Conservation (phyloP, 139 green algal species). For the Choricystis sp. region DNA sequence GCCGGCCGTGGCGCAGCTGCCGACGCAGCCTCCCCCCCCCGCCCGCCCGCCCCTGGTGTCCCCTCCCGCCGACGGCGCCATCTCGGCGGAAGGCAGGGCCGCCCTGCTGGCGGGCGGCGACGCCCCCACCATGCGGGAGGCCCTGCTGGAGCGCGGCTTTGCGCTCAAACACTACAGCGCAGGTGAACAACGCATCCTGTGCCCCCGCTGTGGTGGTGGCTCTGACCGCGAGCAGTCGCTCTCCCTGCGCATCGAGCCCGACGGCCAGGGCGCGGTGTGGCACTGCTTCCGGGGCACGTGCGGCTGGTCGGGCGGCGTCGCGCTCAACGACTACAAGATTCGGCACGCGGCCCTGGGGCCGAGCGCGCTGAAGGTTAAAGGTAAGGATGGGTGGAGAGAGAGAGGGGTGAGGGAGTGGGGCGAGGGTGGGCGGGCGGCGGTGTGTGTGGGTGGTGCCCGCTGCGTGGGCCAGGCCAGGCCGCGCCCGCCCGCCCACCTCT, state of each 20-base stretch:
- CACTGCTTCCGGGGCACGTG: conserved; percentile 45
- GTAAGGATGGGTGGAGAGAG: too few species aligned
- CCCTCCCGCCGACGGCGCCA: neutral
- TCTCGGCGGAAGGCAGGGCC: neutral
- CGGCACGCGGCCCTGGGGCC: too few species aligned
- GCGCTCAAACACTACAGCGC: conserved; percentile 15
- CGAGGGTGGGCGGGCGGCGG: too few species aligned
- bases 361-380: too few species aligned
- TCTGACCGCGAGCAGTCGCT: conserved; percentile 17
- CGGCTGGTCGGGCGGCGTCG: conserved; percentile 23
- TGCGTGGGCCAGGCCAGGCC: too few species aligned
- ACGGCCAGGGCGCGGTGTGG: conserved; percentile 26
- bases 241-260: conserved; percentile 22
- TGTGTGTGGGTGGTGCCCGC: too few species aligned
- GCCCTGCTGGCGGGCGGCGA: too few species aligned
- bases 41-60: neutral
- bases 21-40: neutral
- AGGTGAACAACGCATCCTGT: conserved; percentile 20
- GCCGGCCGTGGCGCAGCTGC: neutral
- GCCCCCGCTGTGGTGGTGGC: conserved; percentile 31
- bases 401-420: too few species aligned
- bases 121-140: conserved; percentile 22
- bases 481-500: too few species aligned
- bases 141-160: conserved; percentile 17
- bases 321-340: conserved; percentile 1